phyloP scores from a whole-genome alignment of 2,329 filamentous ascomycete species.

The Aspergillus spinulosporus region DNA sequence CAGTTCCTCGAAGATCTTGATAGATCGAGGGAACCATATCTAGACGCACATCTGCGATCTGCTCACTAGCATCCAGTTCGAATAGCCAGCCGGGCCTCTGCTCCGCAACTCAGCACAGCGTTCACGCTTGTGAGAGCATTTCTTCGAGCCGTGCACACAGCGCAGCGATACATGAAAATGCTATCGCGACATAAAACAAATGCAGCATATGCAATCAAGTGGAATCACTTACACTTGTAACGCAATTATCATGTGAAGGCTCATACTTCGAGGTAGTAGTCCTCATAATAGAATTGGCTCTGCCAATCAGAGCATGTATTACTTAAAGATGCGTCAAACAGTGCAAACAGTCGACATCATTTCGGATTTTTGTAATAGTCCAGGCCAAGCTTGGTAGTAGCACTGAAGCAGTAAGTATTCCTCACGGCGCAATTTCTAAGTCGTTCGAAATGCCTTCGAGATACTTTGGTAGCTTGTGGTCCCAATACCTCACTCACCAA shows the following conservation, averaged over 20 bases:
- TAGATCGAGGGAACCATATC: background rate
- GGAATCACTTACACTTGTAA: too few species aligned
- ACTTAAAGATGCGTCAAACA: constrained; percentile 10
- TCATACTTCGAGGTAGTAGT: too few species aligned
- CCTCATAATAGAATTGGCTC: too few species aligned
- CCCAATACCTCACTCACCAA: constrained; percentile 22
- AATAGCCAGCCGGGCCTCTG: background rate
- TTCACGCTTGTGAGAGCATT: background rate
- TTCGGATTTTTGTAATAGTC: constrained; percentile 1
- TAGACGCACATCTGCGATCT: background rate
- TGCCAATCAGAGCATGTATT: background rate
- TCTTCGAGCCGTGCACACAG: background rate
- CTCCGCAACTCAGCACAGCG: background rate
- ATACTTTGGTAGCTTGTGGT: constrained; percentile 22
- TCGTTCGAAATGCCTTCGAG: constrained; percentile 26
- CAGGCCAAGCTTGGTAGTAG: background rate
- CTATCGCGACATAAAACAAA: too few species aligned
- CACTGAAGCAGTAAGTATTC: background rate
- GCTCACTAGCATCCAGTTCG: background rate
- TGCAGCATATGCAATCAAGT: too few species aligned
- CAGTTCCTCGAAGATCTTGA: background rate
- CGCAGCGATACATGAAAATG: background rate
- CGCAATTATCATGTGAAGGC: too few species aligned
- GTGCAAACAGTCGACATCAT: constrained; percentile 15
- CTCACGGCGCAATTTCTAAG: background rate